Percentiles rank a stretch among this genome's conserved stretches.
Evolutionary conservation across 345 rosid genomes (phyloP).

Genomic region (Jatropha curcas): DNA sequence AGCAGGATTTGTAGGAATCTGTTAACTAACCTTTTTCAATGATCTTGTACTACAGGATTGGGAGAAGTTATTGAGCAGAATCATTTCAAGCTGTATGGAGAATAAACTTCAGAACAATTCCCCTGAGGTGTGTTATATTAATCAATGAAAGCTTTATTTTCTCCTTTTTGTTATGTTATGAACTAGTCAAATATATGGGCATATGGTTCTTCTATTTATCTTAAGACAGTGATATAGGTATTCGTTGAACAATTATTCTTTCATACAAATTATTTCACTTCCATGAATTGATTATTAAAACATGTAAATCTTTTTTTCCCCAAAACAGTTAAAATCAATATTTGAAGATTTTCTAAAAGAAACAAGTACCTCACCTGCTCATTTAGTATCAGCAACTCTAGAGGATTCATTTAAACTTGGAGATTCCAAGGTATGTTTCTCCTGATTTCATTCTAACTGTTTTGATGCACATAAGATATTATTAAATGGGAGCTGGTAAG

Average conservation of each 20-base stretch:
- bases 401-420: conserved; percentile 41
- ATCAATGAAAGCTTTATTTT: background rate
- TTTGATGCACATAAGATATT: background rate
- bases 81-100: conserved; percentile 49
- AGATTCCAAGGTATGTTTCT: conserved; percentile 44
- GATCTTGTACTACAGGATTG: conserved; percentile 47
- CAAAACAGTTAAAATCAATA: conserved; percentile 49
- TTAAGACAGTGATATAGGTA: background rate
- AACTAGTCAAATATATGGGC: background rate
- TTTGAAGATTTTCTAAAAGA: conserved; percentile 38
- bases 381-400: conserved; percentile 37
- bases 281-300: background rate
- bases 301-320: conserved; percentile 8
- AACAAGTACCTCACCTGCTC: conserved; percentile 28
- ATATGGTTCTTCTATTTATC: background rate
- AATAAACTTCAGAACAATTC: conserved; percentile 30
- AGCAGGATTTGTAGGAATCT: conserved; percentile 1
- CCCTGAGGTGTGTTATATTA: conserved; percentile 52
- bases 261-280: background rate
- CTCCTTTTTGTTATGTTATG: background rate
- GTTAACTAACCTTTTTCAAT: no score
- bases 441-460: background rate
- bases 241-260: background rate
- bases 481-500: no score
- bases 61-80: conserved; percentile 39